A percentile compares a stretch with the other conserved stretches of the same genome.
phyloP scores from a whole-genome alignment of 176 grass and related monocot species.

The Tuctoria greenei region DNA sequence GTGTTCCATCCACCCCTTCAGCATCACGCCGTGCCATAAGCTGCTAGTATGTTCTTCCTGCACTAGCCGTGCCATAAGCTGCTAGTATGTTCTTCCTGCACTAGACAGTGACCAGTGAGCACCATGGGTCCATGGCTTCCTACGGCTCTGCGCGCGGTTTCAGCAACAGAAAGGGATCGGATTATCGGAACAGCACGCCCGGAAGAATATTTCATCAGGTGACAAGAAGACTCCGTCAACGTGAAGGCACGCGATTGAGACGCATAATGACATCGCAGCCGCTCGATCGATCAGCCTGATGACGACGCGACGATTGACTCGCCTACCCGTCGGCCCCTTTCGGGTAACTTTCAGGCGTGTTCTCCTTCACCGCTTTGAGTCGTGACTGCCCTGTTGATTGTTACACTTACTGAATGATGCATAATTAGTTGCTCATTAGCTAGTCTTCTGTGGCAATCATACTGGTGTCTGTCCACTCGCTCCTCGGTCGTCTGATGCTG shows the following conservation, averaged over 20 bases:
- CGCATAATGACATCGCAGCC: neutral
- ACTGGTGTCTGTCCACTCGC: no score
- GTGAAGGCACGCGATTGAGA: neutral
- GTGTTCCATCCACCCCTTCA: neutral
- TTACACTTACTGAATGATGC: neutral
- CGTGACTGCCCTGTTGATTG: neutral
- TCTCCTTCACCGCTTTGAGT: neutral
- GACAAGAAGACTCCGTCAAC: no score
- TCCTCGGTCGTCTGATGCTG: no score
- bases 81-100: no score
- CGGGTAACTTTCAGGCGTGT: neutral
- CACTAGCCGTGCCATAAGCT: no score
- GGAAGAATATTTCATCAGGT: conserved; percentile 9
- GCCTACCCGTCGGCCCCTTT: no score
- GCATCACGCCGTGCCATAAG: neutral
- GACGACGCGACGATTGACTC: neutral
- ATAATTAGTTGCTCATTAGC: no score
- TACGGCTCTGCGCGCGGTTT: neutral
- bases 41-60: no score
- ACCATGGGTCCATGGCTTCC: no score
- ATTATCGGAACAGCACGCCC: neutral
- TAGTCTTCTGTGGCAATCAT: no score
- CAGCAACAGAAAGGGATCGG: conserved; percentile 9
- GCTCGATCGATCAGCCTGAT: neutral
- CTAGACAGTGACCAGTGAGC: no score